These are phyloP conservation scores for Solanum dulcamara DNA, from an alignment of 257 asterid species.

Conservation along the genomic window DNA sequence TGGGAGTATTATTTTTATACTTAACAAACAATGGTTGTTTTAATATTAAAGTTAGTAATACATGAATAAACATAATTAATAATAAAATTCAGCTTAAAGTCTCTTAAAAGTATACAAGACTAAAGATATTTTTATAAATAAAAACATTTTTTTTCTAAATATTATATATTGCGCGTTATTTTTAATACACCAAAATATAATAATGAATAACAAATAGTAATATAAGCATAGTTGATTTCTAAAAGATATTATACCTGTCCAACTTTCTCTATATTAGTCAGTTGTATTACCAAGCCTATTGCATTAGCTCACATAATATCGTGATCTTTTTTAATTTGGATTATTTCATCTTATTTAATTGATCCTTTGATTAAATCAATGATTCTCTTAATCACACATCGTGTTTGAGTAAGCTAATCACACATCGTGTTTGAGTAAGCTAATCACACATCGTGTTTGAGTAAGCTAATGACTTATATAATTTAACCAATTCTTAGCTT, in stretches of 20 bases:
- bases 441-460: not conserved
- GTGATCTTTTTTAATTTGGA: not conserved
- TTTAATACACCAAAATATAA: too few relatives aligned
- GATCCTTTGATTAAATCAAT: not conserved
- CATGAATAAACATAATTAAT: too few relatives aligned
- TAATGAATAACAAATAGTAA: too few relatives aligned
- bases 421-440: not conserved
- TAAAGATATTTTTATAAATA: too few relatives aligned
- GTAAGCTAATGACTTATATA: not conserved
- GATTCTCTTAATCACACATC: not conserved
- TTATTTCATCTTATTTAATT: not conserved
- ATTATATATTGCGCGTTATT: too few relatives aligned
- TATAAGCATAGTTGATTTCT: too few relatives aligned
- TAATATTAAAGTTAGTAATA: too few relatives aligned
- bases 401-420: not conserved
- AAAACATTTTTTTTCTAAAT: too few relatives aligned
- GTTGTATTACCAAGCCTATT: not conserved
- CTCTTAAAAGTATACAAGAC: too few relatives aligned
- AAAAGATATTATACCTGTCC: not conserved
- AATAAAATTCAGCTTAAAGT: too few relatives aligned
- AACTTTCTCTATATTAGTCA: not conserved
- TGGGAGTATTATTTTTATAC: too few relatives aligned
- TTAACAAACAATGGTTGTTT: too few relatives aligned
- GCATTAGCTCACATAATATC: not conserved
- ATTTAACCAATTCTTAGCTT: not conserved